Evolutionary conservation across 2,329 filamentous ascomycete species (phyloP), one percentile per base, ranked within the genome.

Genomic region (Fusarium staphyleae): DNA sequence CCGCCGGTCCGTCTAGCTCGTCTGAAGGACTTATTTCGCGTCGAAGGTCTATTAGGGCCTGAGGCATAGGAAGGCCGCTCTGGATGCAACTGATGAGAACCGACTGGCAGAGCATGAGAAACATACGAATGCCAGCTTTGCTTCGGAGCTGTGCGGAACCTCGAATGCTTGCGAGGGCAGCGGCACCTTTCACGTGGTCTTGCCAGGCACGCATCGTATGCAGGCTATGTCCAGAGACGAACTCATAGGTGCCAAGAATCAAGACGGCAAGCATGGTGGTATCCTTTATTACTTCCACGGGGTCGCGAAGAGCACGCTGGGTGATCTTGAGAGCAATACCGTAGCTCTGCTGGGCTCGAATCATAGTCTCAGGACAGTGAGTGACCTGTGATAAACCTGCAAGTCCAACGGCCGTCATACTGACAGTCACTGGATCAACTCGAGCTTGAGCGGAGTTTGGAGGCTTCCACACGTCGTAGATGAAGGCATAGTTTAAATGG

Each of bases 381-480:
- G 74, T 77, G 40, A 79, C 69, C 60, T 81, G 77, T 9, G 81
- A 78, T 40, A 82, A 72, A 7, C 79, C 79, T 26, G 80, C 77
- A 6, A 85, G 71, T 12, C 82, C 82, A 6, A 84, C 81, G 5
- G 82, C 81, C 11, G 77, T 78, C 72, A 84, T 81, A 60, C 79
- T 79, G 14, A 80, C 76, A 18, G 81, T 74, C 16, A 81, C 76
- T 10, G 77, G 73, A 60, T 82, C 81, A 11, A 74, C 66, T 22
- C 69, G 66, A 4, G 71, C 67, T 3, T 70, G 59, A 9, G 58
- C 55, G 4, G 69, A 65, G n/a, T 67, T 66, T 6, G 70, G 73
- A 1, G 79, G 78, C 51, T 75, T 78, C 79, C 79, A 81, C 7
- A 84, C 71, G 33, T 84, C 78, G 48, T 77, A 78, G 48, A 84